Evolutionary conservation across 208 protist species (phyloP).

Genomic region (Blastocrithidia nonstop): DNA sequence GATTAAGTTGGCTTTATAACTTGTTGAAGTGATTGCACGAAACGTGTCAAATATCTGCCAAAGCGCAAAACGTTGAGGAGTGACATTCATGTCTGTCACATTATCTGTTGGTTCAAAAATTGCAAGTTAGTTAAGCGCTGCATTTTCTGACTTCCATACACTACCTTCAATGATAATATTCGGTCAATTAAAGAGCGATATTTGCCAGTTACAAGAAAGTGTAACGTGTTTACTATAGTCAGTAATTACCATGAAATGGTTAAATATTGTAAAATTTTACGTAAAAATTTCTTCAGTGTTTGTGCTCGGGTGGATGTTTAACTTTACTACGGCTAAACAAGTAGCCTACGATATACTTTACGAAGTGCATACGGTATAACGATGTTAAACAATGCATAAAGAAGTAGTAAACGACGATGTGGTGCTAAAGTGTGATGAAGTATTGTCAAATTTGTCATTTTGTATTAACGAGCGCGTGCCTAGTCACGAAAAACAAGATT

Average conservation of each 20-base stretch:
- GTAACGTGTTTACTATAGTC: constrained; percentile 62
- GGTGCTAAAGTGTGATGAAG: constrained; percentile 50
- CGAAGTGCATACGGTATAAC: constrained; percentile 57
- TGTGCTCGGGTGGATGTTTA: constrained; percentile 6
- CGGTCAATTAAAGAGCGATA: constrained; percentile 78
- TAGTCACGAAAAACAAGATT: constrained; percentile 79
- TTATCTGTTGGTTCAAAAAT: constrained; percentile 82
- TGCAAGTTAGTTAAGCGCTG: constrained; percentile 68
- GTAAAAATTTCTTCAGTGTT: constrained; percentile 13
- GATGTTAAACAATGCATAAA: constrained; percentile 55
- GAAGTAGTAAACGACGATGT: constrained; percentile 30
- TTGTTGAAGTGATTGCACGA: constrained; percentile 23
- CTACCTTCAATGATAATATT: constrained; percentile 60
- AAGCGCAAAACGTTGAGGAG: constrained; percentile 58
- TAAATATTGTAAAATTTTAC: constrained; percentile 26
- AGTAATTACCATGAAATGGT: constrained; percentile 35
- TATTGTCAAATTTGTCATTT: constrained; percentile 25
- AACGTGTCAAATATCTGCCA: constrained; percentile 41
- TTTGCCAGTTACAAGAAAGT: constrained; percentile 74
- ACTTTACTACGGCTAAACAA: constrained; percentile 70
- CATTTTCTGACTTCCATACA: constrained; percentile 73
- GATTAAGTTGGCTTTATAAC: constrained; percentile 10
- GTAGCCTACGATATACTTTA: constrained; percentile 47
- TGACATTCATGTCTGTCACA: constrained; percentile 64
- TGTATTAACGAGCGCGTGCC: constrained; percentile 23